Evolutionary conservation across 352 stramenopile genomes (phyloP), one percentile per base, ranked within the genome.

Genomic region (Lagenidium sp.): DNA sequence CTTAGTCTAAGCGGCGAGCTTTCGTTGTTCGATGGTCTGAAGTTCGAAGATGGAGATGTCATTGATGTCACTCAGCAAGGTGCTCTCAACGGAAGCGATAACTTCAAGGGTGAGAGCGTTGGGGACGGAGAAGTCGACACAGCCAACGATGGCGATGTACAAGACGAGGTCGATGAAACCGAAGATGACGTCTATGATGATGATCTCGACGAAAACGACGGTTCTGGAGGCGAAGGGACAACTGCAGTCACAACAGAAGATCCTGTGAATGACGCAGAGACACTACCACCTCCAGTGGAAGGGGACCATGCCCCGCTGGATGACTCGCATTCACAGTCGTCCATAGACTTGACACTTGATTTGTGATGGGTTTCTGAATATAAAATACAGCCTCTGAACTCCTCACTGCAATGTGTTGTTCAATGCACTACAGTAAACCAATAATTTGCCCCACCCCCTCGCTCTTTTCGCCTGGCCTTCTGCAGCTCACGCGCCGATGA

Each of bases 21-120:
- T 16, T 76, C 81, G 46, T 82, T 93, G 24, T 93, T 93, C 39
- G 78, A 91, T 30, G 81, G 81, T 4, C 64, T 93, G 37, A 87
- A 93, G 52, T 93, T 93, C 58, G 81, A 90, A 46, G 78, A 71
- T 32, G 68, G 81, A 18, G 81, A 84, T 34, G 76, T 93, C 25
- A 89, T 92, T 48, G 74, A 89, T 53, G 61, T 92, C 31, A 77
- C 58, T 32, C 59, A 68, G 19, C 62, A 75, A 12, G 45, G 47
- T 52, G n/a, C 40, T 26, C 60, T 67, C n/a, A 34, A 22, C 30
- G 51, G 47, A 28, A 41, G 32, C 12, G 69, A 69, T 36, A 42
- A 50, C 10, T 58, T 43, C 15, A 56, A 65, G 10, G 61, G 74
- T 46, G 55, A 73, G 2, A 63, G 68, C 3, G 55, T 73, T 15